These are phyloP conservation scores for Alternaria brassicae DNA, from an alignment of 2,329 filamentous ascomycete species.

Conservation along the genomic window DNA sequence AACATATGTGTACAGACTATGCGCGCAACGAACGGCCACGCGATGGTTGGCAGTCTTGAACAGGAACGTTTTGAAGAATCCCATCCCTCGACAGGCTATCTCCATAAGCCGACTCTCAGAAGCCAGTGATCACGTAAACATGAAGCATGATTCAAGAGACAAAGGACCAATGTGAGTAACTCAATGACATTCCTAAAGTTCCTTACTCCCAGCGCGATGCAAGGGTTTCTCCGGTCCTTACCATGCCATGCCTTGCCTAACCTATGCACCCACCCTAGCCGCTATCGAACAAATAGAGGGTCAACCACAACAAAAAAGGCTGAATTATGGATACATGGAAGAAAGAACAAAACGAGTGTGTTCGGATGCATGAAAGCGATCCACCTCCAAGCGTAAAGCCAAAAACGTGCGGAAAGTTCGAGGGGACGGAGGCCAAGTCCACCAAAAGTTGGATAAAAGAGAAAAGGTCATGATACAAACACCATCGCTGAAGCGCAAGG, in stretches of 20 bases:
- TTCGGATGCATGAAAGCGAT: constrained; percentile 4
- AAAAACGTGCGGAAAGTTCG: not conserved
- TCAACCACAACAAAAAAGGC: constrained; percentile 1
- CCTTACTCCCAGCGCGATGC: constrained; percentile 7
- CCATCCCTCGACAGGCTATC: not conserved
- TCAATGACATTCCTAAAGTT: not conserved
- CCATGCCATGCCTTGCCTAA: constrained; percentile 11
- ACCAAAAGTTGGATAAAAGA: not conserved
- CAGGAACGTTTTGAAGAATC: not conserved
- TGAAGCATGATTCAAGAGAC: not conserved
- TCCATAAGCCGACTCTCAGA: not conserved
- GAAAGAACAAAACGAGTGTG: constrained; percentile 13
- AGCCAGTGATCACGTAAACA: not conserved
- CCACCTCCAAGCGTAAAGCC: constrained; percentile 8
- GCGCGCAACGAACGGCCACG: not conserved
- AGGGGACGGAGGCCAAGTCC: constrained; percentile 11
- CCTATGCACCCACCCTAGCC: constrained; percentile 12
- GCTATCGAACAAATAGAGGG: constrained; percentile 1
- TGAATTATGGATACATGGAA: constrained; percentile 20
- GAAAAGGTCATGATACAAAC: constrained; percentile 11
- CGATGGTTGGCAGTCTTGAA: not conserved
- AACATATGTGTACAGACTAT: not conserved
- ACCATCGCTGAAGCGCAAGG: constrained; percentile 10
- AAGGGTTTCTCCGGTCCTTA: not conserved
- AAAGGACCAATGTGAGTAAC: not conserved